A percentile compares a stretch with the other conserved stretches of the same genome.
Evolutionary conservation across 2,329 filamentous ascomycete species (phyloP).

Genomic region (Tolypocladium tundrense): DNA sequence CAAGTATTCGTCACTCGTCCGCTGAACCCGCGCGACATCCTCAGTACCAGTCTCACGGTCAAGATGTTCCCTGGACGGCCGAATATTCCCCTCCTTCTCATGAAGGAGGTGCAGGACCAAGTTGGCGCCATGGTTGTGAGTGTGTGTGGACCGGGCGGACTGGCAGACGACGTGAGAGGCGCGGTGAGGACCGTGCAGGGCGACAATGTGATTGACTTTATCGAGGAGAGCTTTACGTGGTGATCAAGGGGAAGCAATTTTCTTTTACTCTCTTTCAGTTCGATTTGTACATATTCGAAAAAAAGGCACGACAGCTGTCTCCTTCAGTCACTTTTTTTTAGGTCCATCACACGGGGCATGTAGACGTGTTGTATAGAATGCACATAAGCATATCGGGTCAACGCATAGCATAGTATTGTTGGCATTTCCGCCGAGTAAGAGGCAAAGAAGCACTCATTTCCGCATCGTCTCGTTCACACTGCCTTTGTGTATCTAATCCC

Average conservation of each 20-base stretch:
- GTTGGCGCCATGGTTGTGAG: conserved; percentile 82
- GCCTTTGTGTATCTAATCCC: neutral
- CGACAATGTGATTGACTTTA: conserved; percentile 57
- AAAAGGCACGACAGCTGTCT: neutral
- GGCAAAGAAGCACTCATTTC: neutral
- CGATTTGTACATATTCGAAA: conserved; percentile 3
- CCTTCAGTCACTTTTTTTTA: neutral
- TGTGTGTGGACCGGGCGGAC: conserved; percentile 64
- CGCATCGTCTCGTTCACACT: too few relatives aligned
- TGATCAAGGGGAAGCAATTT: conserved; percentile 16
- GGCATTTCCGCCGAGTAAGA: neutral
- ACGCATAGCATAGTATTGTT: conserved; percentile 1
- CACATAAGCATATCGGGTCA: neutral
- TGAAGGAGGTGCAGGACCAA: conserved; percentile 72
- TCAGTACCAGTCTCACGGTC: conserved; percentile 66
- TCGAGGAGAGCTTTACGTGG: conserved; percentile 69
- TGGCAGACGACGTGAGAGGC: conserved; percentile 66
- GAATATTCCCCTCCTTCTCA: conserved; percentile 68
- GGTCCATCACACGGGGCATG: neutral
- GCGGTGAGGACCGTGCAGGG: conserved; percentile 57
- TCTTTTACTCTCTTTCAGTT: conserved; percentile 4
- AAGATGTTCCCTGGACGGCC: conserved; percentile 89
- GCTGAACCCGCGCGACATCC: conserved; percentile 70
- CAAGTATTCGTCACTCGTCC: conserved; percentile 87
- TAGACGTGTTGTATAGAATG: conserved; percentile 3